Base-by-base conservation (phyloP, 2,329 filamentous ascomycete species). In the Trichoderma citrinoviride region DNA sequence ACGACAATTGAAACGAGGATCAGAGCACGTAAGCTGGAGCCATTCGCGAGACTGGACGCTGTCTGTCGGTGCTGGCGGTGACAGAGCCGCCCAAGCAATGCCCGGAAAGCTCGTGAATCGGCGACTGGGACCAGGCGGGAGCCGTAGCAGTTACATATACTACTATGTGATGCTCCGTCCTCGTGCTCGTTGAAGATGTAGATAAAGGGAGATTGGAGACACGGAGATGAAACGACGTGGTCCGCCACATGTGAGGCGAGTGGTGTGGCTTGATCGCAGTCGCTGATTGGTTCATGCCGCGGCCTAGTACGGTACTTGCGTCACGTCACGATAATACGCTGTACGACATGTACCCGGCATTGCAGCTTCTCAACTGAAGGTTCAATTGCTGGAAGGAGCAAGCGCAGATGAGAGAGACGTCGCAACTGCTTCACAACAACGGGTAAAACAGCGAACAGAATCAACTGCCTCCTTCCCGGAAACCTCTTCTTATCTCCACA, bases 151-250 rank as follows among this genome's bases (percentile, higher is more conserved):
- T 14, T 50, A 14, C 23, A 29, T 50, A 50, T 50, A 29, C 4
- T 14, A 52, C 49, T 33, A 3, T 12, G 8, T 8, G 33, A 5
- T 14, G 33, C 33, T 37, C 33, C 33, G 33, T 14, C 4, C 8
- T 37, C 33, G 33, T 37, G 12, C 12, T 37, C 33, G 33, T 37
- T 37, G 33, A 37, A 37, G 33, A 37, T 37, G 33, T 37, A 50
- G 17, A 21, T 29, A 54, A 65, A 43, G 55, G 50, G 57, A 65
- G 64, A 65, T 61, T 65, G 41, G 63, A 65, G 52, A 65, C 25
- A 65, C 63, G 57, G 63, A 65, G 63, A 47, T 64, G 53, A 58
- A 57, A 61, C 58, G 58, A 61, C 53, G 58, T 61, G 58, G 58
- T 61, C 53, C 62, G 62, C 62, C 62, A 65, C 62, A 65, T n/a